phyloP scores from a whole-genome alignment of 345 rosid species.

The Linum usitatissimum region DNA sequence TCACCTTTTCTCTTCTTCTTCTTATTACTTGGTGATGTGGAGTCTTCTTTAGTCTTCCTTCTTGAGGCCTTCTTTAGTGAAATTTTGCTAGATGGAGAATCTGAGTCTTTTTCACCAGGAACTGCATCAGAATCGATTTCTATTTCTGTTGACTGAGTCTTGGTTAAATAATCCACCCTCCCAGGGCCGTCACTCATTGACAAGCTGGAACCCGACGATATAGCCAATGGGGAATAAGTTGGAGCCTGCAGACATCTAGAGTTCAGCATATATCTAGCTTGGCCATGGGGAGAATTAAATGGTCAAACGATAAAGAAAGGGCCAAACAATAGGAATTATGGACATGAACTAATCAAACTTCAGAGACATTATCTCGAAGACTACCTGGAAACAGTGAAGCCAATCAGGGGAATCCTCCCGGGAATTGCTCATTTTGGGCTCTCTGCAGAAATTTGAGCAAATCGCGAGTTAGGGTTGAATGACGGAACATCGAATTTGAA shows the following conservation, averaged over 20 bases:
- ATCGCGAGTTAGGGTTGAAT: no score
- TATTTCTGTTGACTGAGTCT: constrained; percentile 21
- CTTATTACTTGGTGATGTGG: constrained; percentile 20
- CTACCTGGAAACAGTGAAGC: neutral
- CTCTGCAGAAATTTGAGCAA: neutral
- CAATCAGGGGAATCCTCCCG: constrained; percentile 1
- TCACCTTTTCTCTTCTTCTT: constrained; percentile 26
- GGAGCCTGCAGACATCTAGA: constrained; percentile 38
- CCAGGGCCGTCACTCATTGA: constrained; percentile 30
- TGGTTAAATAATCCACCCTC: constrained; percentile 19
- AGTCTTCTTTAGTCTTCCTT: constrained; percentile 18
- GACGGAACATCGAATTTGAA: no score
- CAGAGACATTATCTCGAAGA: neutral
- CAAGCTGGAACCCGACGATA: constrained; percentile 53
- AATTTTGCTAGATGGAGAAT: constrained; percentile 15
- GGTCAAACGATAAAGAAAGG: neutral
- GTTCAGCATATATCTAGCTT: neutral
- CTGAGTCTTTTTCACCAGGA: constrained; percentile 13
- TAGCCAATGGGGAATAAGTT: constrained; percentile 23
- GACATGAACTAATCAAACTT: no score
- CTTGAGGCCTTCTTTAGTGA: constrained; percentile 22
- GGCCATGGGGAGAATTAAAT: neutral
- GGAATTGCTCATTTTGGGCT: neutral
- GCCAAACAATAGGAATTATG: no score
- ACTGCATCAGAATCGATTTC: constrained; percentile 9